These are phyloP conservation scores for Fomitopsis serialis DNA, from an alignment of 768 basidiomycete genomes.

Conservation along the genomic window DNA sequence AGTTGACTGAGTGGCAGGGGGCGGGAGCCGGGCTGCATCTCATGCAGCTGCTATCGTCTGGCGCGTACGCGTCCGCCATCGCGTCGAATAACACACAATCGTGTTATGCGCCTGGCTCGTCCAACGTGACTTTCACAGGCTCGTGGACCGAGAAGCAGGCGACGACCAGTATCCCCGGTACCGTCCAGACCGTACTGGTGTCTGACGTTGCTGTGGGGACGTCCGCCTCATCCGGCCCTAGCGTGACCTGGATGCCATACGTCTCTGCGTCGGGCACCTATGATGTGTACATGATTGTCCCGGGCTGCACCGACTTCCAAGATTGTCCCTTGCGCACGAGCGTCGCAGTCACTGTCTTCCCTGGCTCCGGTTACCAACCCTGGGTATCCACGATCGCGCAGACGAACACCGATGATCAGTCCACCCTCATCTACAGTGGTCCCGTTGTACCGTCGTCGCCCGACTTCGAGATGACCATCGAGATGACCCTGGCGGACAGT, in stretches of 20 bases:
- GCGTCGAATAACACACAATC: conserved; percentile 53
- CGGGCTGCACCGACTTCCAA: conserved; percentile 77
- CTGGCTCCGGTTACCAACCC: conserved; percentile 60
- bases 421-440: conserved; percentile 69
- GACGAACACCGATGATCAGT: conserved; percentile 57
- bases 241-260: conserved; percentile 86
- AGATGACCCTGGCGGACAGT: conserved; percentile 62
- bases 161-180: conserved; percentile 74
- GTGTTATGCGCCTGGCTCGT: conserved; percentile 75
- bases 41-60: conserved; percentile 88
- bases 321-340: conserved; percentile 79
- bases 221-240: conserved; percentile 55
- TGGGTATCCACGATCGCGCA: conserved; percentile 72
- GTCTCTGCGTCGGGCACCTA: conserved; percentile 89
- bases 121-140: conserved; percentile 63
- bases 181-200: conserved; percentile 68
- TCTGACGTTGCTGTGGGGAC: conserved; percentile 65
- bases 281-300: conserved; percentile 76
- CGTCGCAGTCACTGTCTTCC: conserved; percentile 80
- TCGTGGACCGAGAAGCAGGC: conserved; percentile 61
- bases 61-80: conserved; percentile 81
- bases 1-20: conserved; percentile 72
- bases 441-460: conserved; percentile 72
- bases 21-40: conserved; percentile 79
- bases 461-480: conserved; percentile 68